Base-by-base conservation (phyloP, 2,329 filamentous ascomycete genomes). In the Bimuria novae-zelandiae region DNA sequence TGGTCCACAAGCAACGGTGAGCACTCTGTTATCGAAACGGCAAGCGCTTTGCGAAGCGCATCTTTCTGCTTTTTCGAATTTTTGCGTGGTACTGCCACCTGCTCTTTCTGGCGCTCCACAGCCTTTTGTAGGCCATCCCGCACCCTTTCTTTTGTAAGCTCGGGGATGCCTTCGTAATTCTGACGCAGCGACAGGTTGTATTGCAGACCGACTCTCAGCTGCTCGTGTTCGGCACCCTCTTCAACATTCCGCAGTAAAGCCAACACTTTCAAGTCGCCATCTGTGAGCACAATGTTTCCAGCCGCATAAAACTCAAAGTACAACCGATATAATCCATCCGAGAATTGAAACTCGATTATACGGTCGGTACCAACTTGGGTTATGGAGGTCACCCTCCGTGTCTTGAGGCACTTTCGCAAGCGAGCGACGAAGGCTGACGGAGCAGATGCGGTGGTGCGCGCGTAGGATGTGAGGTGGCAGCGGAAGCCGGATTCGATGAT, bases 261-360 rank as follows among this genome's bases (percentile, higher is more conserved):
- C 30, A 97, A 73, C 50, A 97, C 92, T 57, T 88, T 94, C 47
- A 92, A 79, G 21, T 95, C 87, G 45, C 82, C 83, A 69, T 97
- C 92, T 2, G 94, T 96, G 48, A 99, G 80, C 56, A 99, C 90
- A 55, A 99, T 88, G 70, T 99, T 99, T 40, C 94, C 94, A 47
- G 90, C 89, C 1, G 94, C 93, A 71, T 96, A 99, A 77, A 99
- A 99, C 76, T 99, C 94, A 23, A 99, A 79, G 70, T 91, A 97
- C 19, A 99, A 75, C 36, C 88, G 83, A 70, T 95, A 97, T 62
- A 87, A 82, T 10, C 94, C 94, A 78, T 97, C 92, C 63, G 90
- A 95, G 71, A 99, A 97, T 65, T 89, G 84, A 49, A 99, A 86
- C 71, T 97, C 91, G 48, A 99, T 87, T 56, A 99, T 89, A 48